Percentiles rank a stretch among this genome's conserved stretches.
Conservation (phyloP, 208 protist species). For the Acanthamoeba triangularis region DNA sequence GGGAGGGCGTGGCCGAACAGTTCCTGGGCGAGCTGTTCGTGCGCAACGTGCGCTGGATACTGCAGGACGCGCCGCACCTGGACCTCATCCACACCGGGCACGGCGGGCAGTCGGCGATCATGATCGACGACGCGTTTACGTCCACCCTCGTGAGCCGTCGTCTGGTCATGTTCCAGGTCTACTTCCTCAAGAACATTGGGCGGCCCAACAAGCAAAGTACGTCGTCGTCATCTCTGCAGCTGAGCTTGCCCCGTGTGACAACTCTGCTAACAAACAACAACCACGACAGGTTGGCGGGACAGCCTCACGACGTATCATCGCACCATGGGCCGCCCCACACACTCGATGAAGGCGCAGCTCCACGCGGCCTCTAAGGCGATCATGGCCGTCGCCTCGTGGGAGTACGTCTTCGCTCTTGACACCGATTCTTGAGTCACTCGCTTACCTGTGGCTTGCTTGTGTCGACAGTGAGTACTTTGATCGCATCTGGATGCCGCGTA, state of each 20-base stretch:
- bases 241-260: not conserved
- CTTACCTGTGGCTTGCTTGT: not conserved
- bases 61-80: not conserved
- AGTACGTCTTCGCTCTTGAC: not conserved
- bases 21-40: slow-evolving; percentile 54
- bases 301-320: not conserved
- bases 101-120: not conserved
- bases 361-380: slow-evolving; percentile 1
- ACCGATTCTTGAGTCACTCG: not conserved
- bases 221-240: not conserved
- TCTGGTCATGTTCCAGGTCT: slow-evolving; percentile 73
- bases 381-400: not conserved
- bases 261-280: not conserved
- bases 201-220: not conserved
- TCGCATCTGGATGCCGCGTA: not conserved
- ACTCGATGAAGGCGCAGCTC: not conserved
- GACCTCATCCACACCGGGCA: not conserved
- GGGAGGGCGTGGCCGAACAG: not conserved
- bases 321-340: not conserved
- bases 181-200: slow-evolving; percentile 54
- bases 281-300: not conserved
- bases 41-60: slow-evolving; percentile 37
- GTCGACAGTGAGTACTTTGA: slow-evolving; percentile 5
- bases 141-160: not conserved
- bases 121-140: not conserved